Evolutionary conservation across 345 rosid genomes (phyloP).

Genomic region (Turritis glabra): DNA sequence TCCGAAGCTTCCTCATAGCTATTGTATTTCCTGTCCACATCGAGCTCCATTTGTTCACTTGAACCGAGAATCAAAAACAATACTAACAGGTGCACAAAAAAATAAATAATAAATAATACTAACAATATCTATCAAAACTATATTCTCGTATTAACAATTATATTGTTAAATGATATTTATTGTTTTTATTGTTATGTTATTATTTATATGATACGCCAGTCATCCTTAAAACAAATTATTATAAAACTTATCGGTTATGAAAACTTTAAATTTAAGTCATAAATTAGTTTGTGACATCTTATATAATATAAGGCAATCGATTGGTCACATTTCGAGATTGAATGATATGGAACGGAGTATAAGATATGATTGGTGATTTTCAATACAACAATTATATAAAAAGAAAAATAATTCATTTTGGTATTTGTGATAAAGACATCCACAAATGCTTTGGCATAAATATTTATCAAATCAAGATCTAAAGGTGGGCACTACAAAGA

Average conservation of each 20-base stretch:
- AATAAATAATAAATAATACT: background rate
- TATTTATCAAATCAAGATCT: slow-evolving; percentile 29
- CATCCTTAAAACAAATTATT: background rate
- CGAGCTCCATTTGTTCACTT: background rate
- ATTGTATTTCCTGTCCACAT: background rate
- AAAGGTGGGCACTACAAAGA: slow-evolving; percentile 27
- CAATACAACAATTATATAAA: background rate
- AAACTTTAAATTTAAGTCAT: background rate
- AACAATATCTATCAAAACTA: background rate
- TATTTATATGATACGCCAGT: background rate
- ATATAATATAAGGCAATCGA: background rate
- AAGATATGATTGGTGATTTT: slow-evolving; percentile 11
- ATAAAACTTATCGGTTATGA: background rate
- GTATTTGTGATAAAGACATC: slow-evolving; percentile 33
- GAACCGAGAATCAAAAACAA: too few species aligned
- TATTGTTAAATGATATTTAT: background rate
- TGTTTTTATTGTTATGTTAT: background rate
- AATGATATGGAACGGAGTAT: slow-evolving; percentile 8
- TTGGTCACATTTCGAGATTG: background rate
- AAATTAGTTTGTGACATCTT: background rate
- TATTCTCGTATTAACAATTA: background rate
- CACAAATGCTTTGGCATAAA: slow-evolving; percentile 20
- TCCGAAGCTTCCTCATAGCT: background rate
- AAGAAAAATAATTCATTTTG: slow-evolving; percentile 15
- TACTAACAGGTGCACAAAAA: too few species aligned